A percentile compares a stretch with the other conserved stretches of the same genome.
phyloP scores from a whole-genome alignment of 2,329 filamentous ascomycete species.

The Stylonectria norvegica region DNA sequence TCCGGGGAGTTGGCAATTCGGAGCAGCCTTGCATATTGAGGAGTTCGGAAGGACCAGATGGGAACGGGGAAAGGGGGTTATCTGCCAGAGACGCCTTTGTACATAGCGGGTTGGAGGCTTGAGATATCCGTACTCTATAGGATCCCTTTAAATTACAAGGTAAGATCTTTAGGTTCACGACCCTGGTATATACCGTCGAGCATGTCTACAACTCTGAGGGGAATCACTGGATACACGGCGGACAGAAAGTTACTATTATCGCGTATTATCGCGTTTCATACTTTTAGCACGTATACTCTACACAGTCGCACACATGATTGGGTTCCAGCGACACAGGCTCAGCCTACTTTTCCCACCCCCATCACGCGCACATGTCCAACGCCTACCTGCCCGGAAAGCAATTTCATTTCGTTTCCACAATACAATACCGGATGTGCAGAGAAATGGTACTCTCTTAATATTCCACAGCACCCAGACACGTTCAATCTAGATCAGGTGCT shows the following conservation, averaged over 20 bases:
- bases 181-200: too few species aligned
- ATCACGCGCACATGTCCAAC: slow-evolving; percentile 27
- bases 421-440: background rate
- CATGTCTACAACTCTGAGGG: too few species aligned
- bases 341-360: slow-evolving; percentile 19
- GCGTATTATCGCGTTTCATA: slow-evolving; percentile 25
- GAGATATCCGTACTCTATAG: too few species aligned
- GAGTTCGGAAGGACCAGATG: background rate
- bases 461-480: background rate
- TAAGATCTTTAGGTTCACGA: too few species aligned
- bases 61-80: too few species aligned
- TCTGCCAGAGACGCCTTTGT: too few species aligned
- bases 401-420: slow-evolving; percentile 6
- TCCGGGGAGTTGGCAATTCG: background rate
- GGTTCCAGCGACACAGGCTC: slow-evolving; percentile 12
- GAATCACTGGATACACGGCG: too few species aligned
- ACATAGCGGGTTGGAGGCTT: too few species aligned
- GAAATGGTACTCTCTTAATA: background rate
- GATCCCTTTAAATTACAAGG: too few species aligned
- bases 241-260: too few species aligned
- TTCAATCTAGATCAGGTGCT: slow-evolving; percentile 37
- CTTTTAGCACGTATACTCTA: slow-evolving; percentile 26
- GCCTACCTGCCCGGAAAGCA: slow-evolving; percentile 23
- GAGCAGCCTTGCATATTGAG: background rate
- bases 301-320: slow-evolving; percentile 20